phyloP scores from a whole-genome alignment of 345 rosid species.

The Eutrema heterophyllum region DNA sequence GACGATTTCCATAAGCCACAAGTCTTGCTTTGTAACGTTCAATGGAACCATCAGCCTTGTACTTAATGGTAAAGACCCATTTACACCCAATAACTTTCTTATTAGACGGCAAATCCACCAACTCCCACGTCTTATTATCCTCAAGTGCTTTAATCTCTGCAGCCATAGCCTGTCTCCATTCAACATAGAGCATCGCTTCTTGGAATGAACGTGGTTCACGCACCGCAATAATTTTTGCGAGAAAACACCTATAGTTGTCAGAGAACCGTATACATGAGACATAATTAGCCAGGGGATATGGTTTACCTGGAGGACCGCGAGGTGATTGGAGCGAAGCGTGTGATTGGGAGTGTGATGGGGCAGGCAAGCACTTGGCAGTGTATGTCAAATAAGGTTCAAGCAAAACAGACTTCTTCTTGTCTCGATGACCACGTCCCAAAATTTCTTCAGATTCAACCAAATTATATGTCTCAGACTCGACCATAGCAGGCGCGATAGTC shows the following conservation, averaged over 20 bases:
- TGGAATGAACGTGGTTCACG: background rate
- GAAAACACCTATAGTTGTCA: background rate
- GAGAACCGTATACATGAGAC: background rate
- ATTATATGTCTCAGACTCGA: no score
- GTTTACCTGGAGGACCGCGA: background rate
- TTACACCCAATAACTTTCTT: background rate
- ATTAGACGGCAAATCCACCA: background rate
- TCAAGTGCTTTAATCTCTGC: background rate
- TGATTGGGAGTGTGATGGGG: background rate
- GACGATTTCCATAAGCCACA: background rate
- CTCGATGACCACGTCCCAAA: no score
- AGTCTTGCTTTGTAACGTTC: background rate
- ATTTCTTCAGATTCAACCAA: no score
- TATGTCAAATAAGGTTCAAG: no score
- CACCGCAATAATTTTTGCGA: background rate
- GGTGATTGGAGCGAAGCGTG: background rate
- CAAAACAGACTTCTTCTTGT: no score
- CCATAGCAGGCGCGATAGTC: no score
- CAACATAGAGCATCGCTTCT: background rate
- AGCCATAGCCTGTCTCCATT: background rate
- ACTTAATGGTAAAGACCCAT: background rate
- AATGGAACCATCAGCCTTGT: background rate
- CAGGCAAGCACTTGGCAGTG: no score
- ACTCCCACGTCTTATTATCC: background rate
- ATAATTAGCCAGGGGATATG: background rate